phyloP scores from a whole-genome alignment of 2,329 filamentous ascomycete species.

The Sporothrix mexicana region DNA sequence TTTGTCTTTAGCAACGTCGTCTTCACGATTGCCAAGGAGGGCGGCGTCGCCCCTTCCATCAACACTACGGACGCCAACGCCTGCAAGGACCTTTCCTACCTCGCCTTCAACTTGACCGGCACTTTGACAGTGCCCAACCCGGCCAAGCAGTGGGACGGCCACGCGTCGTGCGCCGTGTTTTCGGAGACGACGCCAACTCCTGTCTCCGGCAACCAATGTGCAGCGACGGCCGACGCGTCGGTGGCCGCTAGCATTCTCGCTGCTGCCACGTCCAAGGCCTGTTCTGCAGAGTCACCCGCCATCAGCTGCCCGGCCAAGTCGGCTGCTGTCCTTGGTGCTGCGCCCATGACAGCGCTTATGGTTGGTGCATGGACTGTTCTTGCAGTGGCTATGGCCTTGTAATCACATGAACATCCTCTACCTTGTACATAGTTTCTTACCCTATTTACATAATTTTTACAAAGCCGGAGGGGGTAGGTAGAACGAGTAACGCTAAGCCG shows the following conservation, averaged over 20 bases:
- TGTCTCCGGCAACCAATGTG: slow-evolving; percentile 36
- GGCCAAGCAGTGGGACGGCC: slow-evolving; percentile 19
- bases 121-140: slow-evolving; percentile 23
- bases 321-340: not conserved
- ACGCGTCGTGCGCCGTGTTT: slow-evolving; percentile 25
- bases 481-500: not conserved
- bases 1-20: not conserved
- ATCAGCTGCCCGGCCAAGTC: slow-evolving; percentile 19
- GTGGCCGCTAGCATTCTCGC: slow-evolving; percentile 38
- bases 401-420: not conserved
- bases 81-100: not conserved
- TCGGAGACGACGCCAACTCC: slow-evolving; percentile 31
- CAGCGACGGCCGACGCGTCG: slow-evolving; percentile 36
- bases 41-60: not conserved
- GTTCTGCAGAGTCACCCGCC: not conserved
- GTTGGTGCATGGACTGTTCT: not conserved
- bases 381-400: not conserved
- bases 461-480: not conserved
- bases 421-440: not conserved
- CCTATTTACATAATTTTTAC: not conserved
- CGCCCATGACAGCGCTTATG: not conserved
- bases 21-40: slow-evolving; percentile 16
- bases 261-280: slow-evolving; percentile 20
- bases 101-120: slow-evolving; percentile 34
- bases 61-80: not conserved